Evolutionary conservation across 495 filamentous ascomycete genomes (phyloP).

Genomic region (Podospora australis): DNA sequence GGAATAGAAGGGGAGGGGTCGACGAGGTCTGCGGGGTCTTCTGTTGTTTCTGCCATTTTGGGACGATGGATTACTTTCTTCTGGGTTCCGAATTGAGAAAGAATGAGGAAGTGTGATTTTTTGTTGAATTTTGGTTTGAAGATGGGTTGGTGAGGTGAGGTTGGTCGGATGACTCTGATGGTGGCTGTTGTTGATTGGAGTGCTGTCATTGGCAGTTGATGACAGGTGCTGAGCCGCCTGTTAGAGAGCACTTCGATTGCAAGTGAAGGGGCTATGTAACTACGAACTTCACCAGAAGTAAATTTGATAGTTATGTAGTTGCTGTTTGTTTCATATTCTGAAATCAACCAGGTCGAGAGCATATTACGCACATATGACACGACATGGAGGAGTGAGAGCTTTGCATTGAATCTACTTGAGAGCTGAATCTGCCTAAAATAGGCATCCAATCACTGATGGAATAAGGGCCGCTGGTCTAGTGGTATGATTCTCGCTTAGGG

Average conservation of each 20-base stretch:
- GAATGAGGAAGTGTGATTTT: neutral
- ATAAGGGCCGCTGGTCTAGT: constrained; percentile 1
- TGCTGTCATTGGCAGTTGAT: no score
- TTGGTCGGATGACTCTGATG: neutral
- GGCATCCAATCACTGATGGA: neutral
- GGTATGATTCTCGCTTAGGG: constrained; percentile 1
- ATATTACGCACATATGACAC: no score
- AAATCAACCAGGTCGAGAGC: no score
- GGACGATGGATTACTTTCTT: neutral
- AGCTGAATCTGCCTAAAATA: neutral
- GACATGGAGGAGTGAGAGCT: no score
- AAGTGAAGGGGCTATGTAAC: no score
- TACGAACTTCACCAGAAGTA: no score
- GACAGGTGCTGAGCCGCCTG: no score
- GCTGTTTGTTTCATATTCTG: no score
- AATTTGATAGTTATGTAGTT: no score
- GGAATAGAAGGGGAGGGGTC: neutral
- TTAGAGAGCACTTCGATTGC: no score
- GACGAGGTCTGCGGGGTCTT: constrained; percentile 12
- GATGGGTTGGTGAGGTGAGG: neutral
- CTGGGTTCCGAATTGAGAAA: neutral
- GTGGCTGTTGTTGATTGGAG: no score
- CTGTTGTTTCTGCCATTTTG: constrained; percentile 16
- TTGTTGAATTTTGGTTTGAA: neutral
- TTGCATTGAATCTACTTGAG: no score